A percentile compares a stretch with the other conserved stretches of the same genome.
These are phyloP conservation scores for Madurella fahalii DNA, from an alignment of 2,329 filamentous ascomycete species.

Conservation along the genomic window DNA sequence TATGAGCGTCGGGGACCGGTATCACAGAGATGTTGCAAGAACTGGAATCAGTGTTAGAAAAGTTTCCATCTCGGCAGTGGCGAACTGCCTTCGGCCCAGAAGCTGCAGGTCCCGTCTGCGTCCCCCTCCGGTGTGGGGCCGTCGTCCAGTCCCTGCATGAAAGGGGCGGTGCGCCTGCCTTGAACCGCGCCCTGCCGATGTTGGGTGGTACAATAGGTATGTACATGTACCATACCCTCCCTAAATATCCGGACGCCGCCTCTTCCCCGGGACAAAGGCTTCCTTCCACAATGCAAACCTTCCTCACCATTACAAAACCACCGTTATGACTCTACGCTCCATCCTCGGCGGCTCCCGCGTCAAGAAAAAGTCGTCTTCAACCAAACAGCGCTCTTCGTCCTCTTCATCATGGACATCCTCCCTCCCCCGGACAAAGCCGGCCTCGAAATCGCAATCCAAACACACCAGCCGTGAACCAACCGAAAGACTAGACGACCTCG, in stretches of 20 bases:
- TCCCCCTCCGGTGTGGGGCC: neutral
- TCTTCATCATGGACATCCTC: slow-evolving; percentile 14
- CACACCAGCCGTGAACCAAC: slow-evolving; percentile 34
- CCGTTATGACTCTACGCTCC: slow-evolving; percentile 21
- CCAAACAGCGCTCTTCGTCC: slow-evolving; percentile 1
- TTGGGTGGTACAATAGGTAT: neutral
- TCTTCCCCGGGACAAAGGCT: neutral
- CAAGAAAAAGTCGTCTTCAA: slow-evolving; percentile 18
- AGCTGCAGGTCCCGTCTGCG: too few relatives aligned
- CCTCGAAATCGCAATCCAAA: slow-evolving; percentile 17
- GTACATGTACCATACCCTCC: neutral
- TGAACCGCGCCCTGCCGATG: neutral
- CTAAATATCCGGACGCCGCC: too few relatives aligned
- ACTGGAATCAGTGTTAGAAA: too few relatives aligned
- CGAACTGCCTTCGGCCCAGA: too few relatives aligned
- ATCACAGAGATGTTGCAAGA: too few relatives aligned
- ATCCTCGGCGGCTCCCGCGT: slow-evolving; percentile 24
- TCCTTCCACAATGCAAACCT: neutral
- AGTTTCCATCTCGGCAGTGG: too few relatives aligned
- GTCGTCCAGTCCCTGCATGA: neutral
- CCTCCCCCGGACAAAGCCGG: slow-evolving; percentile 20
- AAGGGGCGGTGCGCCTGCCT: neutral
- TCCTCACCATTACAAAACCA: neutral
- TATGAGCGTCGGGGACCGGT: too few relatives aligned
- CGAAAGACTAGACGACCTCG: slow-evolving; percentile 56